Evolutionary conservation across 352 stramenopile species (phyloP).

Genomic region (Phytophthora quininea): DNA sequence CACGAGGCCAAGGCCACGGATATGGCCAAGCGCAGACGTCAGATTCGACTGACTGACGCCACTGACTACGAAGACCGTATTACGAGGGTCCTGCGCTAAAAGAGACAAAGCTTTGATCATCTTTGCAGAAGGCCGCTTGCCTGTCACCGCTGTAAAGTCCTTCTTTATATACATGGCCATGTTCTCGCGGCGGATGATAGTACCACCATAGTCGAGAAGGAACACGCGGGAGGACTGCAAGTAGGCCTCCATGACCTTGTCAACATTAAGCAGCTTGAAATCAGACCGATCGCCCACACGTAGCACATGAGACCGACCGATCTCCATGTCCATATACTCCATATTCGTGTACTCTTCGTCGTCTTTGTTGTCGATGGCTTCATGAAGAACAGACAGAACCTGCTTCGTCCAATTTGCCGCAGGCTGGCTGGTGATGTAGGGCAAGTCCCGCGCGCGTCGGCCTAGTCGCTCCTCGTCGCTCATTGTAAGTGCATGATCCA

Average conservation of each 20-base stretch:
- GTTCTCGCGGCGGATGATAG: slow-evolving; percentile 91
- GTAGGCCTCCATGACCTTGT: slow-evolving; percentile 88
- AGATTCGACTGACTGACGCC: slow-evolving; percentile 93
- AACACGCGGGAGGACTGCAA: slow-evolving; percentile 90
- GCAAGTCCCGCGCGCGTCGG: slow-evolving; percentile 93
- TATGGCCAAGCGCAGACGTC: slow-evolving; percentile 90
- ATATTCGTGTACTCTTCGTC: slow-evolving; percentile 84
- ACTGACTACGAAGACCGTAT: slow-evolving; percentile 98
- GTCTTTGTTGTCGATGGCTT: slow-evolving; percentile 76
- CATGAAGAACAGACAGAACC: slow-evolving; percentile 90
- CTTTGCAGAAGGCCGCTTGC: slow-evolving; percentile 87
- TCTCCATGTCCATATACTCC: slow-evolving; percentile 90
- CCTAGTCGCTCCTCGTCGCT: slow-evolving; percentile 86
- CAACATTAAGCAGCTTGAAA: slow-evolving; percentile 87
- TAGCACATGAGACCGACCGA: slow-evolving; percentile 74
- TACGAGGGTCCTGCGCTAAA: slow-evolving; percentile 91
- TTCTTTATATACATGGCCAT: slow-evolving; percentile 97
- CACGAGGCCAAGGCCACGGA: slow-evolving; percentile 93
- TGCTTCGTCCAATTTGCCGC: slow-evolving; percentile 96
- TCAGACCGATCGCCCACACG: slow-evolving; percentile 70
- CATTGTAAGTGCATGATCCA: slow-evolving; percentile 96
- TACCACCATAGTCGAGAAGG: slow-evolving; percentile 98
- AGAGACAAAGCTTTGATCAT: slow-evolving; percentile 91
- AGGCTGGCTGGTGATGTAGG: slow-evolving; percentile 94
- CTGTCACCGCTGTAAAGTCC: slow-evolving; percentile 94